Evolutionary conservation across 257 asterid genomes (phyloP), one percentile per base, ranked within the genome.

Genomic region (Anisodus acutangulus): DNA sequence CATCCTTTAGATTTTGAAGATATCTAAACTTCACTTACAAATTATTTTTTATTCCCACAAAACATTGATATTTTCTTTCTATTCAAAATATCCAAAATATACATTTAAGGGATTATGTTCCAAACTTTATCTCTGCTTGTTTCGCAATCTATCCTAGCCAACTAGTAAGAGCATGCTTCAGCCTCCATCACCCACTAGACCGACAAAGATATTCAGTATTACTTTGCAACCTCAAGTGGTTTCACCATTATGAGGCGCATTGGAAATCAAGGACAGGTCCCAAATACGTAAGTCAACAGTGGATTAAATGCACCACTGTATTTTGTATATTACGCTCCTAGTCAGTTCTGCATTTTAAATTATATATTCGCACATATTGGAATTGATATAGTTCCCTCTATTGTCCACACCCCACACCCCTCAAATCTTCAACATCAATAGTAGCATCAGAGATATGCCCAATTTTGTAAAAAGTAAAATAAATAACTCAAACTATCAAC

Each of bases 171-270:
- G 49, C 49, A 67, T 67, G 74, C 74, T 35, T 67, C 49, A 67
- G 74, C 74, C 74, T 35, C 19, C 74, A 67, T 12, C 74, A 35
- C 49, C 47, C 74, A 12, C 47, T 35, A 67, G 49, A 67, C 74
- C 6, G 49, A 35, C 22, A 67, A 67, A 9, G 4, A 13, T 67
- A 2, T 13, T 67, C 22, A 12, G 49, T 67, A 35, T 35, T 35
- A 67, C 74, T 67, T 66, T 67, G 47, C 54, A 16, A 69, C 53
- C 53, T 69, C 78, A 69, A 15, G 26, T 69, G 78, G 6, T 41
- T 69, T 69, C 78, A 39, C 78, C 78, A 8, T 69, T 15, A 69
- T 2, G 31, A 8, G 22, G 11, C 8, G 13, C 0, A 7, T 68
- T 69, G 3, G 19, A 7, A 9, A 13, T 41, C 54, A 69, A 69